Conservation (phyloP, 139 green algal genomes). For the Medakamo hakoo region DNA sequence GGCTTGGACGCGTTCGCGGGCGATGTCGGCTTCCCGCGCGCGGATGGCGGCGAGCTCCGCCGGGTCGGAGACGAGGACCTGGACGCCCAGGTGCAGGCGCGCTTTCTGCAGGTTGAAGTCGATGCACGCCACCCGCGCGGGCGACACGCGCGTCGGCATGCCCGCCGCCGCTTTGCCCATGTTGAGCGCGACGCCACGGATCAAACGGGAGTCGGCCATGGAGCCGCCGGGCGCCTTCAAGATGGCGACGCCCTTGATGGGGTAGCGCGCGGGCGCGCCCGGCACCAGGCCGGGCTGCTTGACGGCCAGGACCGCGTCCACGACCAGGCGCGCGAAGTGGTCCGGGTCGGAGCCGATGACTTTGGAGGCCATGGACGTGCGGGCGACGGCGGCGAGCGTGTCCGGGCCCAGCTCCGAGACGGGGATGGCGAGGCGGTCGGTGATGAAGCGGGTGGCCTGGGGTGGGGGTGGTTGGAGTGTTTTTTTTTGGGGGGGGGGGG, state of each 20-base stretch:
- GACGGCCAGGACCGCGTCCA: conserved; percentile 47
- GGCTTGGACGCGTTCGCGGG: conserved; percentile 82
- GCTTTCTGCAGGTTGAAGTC: conserved; percentile 92
- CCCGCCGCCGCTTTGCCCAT: conserved; percentile 58
- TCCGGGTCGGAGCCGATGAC: conserved; percentile 70
- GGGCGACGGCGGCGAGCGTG: conserved; percentile 66
- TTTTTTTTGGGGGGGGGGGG: neutral
- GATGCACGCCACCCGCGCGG: conserved; percentile 70
- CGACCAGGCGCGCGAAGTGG: conserved; percentile 76
- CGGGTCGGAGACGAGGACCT: conserved; percentile 86
- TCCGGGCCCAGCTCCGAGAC: conserved; percentile 65
- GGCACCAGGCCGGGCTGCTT: neutral
- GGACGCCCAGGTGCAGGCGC: conserved; percentile 72
- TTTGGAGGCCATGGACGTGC: conserved; percentile 91
- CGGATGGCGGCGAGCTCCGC: conserved; percentile 91
- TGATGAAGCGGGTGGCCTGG: conserved; percentile 81
- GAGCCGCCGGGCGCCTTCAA: conserved; percentile 94
- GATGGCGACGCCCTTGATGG: conserved; percentile 91
- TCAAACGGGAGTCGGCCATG: conserved; percentile 58
- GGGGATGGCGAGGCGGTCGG: conserved; percentile 60
- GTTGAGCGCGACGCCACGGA: conserved; percentile 96
- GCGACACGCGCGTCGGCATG: conserved; percentile 32
- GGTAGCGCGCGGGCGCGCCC: conserved; percentile 48
- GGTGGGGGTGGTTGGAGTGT: neutral
- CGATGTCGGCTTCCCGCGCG: conserved; percentile 87